Conservation (phyloP, 1,284 basidiomycete species). For the Ustilago curta region DNA sequence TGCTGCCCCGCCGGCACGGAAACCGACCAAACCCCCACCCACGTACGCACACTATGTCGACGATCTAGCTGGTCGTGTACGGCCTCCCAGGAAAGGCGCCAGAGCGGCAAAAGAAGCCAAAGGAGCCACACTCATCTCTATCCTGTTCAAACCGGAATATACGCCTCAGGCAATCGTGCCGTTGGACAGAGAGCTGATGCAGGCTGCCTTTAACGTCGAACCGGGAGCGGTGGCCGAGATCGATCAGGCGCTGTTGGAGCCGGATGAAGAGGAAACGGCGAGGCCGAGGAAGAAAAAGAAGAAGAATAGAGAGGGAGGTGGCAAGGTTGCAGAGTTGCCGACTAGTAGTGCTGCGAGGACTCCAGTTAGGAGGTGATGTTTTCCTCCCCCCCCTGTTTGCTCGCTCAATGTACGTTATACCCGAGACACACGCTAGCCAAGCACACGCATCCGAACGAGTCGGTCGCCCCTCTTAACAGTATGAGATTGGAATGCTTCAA, state of each 20-base stretch:
- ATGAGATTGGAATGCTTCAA: too few species aligned
- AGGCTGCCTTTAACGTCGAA: constrained; percentile 42
- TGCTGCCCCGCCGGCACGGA: constrained; percentile 31
- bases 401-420: constrained; percentile 17
- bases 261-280: constrained; percentile 46
- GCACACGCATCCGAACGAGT: too few species aligned
- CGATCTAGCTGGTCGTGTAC: constrained; percentile 44
- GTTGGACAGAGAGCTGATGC: constrained; percentile 48
- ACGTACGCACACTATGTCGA: constrained; percentile 54
- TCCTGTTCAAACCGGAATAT: constrained; percentile 53
- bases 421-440: background rate
- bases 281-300: constrained; percentile 47
- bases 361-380: constrained; percentile 14
- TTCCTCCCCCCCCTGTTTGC: too few species aligned
- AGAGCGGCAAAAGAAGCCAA: constrained; percentile 32
- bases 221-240: constrained; percentile 46
- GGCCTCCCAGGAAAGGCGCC: constrained; percentile 27
- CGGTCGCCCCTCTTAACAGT: too few species aligned
- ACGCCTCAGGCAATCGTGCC: constrained; percentile 48
- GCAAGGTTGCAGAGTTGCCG: background rate
- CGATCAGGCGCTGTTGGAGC: constrained; percentile 45
- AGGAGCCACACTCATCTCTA: constrained; percentile 23
- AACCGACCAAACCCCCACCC: constrained; percentile 39
- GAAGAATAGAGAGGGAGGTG: constrained; percentile 11
- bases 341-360: constrained; percentile 28